phyloP scores from a whole-genome alignment of 495 filamentous ascomycete species.

The Cladorrhinum samala region DNA sequence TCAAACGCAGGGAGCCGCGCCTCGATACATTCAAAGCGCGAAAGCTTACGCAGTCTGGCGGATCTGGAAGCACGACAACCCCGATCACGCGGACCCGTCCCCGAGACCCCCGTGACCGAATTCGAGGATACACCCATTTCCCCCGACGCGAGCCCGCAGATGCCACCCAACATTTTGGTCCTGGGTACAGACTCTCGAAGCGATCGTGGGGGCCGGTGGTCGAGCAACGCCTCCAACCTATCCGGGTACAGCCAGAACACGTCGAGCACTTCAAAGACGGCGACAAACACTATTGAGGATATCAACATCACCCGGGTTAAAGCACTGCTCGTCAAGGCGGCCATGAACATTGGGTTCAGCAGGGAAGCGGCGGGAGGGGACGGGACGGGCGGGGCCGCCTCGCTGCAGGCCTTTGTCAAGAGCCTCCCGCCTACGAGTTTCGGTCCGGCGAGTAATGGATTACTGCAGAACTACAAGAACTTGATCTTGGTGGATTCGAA shows the following conservation, averaged over 20 bases:
- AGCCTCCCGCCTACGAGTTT: constrained; percentile 71
- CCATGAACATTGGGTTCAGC: constrained; percentile 68
- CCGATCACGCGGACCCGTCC: constrained; percentile 37
- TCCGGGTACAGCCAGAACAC: constrained; percentile 69
- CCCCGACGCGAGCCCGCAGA: constrained; percentile 63
- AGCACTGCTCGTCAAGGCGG: constrained; percentile 71
- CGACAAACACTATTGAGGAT: constrained; percentile 59
- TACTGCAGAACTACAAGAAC: constrained; percentile 72
- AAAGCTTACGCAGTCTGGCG: constrained; percentile 35
- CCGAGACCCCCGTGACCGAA: constrained; percentile 87
- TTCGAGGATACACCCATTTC: constrained; percentile 84
- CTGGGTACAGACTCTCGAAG: constrained; percentile 56
- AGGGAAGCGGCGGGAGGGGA: constrained; percentile 37
- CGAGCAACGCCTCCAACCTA: constrained; percentile 65
- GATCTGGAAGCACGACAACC: constrained; percentile 20
- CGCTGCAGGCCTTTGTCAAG: constrained; percentile 66
- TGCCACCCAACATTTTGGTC: constrained; percentile 82
- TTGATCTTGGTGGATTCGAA: constrained; percentile 63
- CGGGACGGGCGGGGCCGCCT: constrained; percentile 29
- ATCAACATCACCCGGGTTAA: constrained; percentile 67
- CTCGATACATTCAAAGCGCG: constrained; percentile 40
- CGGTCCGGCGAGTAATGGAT: constrained; percentile 61
- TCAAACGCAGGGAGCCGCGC: constrained; percentile 36
- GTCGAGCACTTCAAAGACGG: constrained; percentile 68
- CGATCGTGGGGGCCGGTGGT: constrained; percentile 55